Conservation (phyloP, 1,284 basidiomycete genomes). For the Pyrrhoderma noxium region DNA sequence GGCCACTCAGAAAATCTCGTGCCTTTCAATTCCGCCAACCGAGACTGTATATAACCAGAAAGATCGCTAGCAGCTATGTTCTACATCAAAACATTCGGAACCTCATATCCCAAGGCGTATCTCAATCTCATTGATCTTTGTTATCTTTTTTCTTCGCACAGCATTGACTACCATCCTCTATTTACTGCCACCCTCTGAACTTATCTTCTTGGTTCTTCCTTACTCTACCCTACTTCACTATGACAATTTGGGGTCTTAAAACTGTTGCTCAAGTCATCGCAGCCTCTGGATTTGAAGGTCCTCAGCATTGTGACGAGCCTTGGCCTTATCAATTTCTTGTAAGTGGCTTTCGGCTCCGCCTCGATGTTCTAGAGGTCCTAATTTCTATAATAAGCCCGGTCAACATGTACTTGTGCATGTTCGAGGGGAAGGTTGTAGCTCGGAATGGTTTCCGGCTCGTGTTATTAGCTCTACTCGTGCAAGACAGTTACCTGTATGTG, state of each 20-base stretch:
- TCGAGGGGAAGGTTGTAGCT: constrained; percentile 16
- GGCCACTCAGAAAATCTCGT: constrained; percentile 9
- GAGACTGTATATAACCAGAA: constrained; percentile 9
- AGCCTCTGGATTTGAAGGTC: constrained; percentile 18
- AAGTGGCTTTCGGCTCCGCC: too few species aligned
- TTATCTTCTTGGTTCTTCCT: background rate
- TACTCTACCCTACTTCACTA: constrained; percentile 6
- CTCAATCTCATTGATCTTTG: constrained; percentile 8
- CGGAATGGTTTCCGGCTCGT: constrained; percentile 16
- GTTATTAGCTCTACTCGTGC: constrained; percentile 12
- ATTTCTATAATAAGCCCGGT: constrained; percentile 8
- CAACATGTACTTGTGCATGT: constrained; percentile 17
- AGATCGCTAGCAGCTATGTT: background rate
- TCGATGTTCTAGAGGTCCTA: background rate
- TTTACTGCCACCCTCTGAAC: background rate
- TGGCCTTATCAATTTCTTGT: constrained; percentile 17
- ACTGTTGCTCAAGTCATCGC: constrained; percentile 20
- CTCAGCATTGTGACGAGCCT: constrained; percentile 18
- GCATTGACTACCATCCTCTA: background rate
- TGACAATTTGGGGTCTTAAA: constrained; percentile 19
- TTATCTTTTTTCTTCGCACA: background rate
- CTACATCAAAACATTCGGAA: constrained; percentile 4
- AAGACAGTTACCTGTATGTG: constrained; percentile 16
- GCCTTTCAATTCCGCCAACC: background rate
- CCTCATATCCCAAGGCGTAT: background rate